Conservation (phyloP, 441 rosid genomes). For the Francoa sonchifolia region DNA sequence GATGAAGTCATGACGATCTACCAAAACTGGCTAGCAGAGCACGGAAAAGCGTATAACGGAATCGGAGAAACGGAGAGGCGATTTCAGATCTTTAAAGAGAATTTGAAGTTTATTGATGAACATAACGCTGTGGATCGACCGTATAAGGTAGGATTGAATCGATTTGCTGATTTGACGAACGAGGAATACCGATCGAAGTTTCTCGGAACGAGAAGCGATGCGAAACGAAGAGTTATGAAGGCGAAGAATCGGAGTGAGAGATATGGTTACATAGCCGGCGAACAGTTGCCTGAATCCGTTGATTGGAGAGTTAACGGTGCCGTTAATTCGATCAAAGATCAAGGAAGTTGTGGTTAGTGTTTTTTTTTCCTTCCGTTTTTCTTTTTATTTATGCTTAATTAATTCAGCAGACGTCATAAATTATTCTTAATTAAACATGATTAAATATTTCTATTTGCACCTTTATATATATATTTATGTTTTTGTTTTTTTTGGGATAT, state of each 20-base stretch:
- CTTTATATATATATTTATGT: too few species aligned
- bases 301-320: conserved; percentile 60
- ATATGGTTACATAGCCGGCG: conserved; percentile 18
- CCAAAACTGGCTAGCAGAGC: conserved; percentile 36
- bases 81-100: conserved; percentile 47
- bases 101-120: conserved; percentile 40
- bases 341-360: conserved; percentile 46
- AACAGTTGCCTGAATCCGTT: conserved; percentile 29
- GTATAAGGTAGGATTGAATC: conserved; percentile 43
- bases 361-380: neutral
- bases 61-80: conserved; percentile 28
- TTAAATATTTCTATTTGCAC: too few species aligned
- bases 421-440: too few species aligned
- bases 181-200: conserved; percentile 40
- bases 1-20: conserved; percentile 44
- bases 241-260: conserved; percentile 26
- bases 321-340: conserved; percentile 47
- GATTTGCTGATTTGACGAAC: conserved; percentile 50
- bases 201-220: conserved; percentile 37
- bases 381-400: neutral
- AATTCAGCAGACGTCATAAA: too few species aligned
- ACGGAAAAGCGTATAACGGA: conserved; percentile 32
- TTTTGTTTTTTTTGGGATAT: too few species aligned
- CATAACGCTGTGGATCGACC: conserved; percentile 32
- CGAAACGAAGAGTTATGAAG: conserved; percentile 35